A percentile compares a stretch with the other conserved stretches of the same genome.
These are phyloP conservation scores for Ambrosia artemisiifolia DNA, from an alignment of 129 eudicot species.

Conservation along the genomic window DNA sequence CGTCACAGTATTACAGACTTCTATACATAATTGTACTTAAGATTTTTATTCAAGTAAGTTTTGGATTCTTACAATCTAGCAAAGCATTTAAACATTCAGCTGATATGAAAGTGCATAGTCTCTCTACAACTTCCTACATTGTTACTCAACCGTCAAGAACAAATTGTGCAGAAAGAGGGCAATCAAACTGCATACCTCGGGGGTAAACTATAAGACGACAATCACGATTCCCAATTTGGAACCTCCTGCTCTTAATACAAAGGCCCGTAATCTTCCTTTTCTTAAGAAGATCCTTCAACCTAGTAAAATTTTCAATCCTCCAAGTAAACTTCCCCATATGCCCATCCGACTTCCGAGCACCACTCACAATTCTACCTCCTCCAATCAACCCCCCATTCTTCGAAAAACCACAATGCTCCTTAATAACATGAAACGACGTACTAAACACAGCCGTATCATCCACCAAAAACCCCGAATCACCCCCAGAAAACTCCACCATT, in stretches of 20 bases:
- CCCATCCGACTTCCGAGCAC: slow-evolving; percentile 78
- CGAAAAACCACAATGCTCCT: slow-evolving; percentile 72
- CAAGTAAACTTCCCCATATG: slow-evolving; percentile 92
- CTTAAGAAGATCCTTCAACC: slow-evolving; percentile 88
- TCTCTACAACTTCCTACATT: slow-evolving; percentile 17
- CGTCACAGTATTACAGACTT: slow-evolving; percentile 1
- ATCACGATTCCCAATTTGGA: slow-evolving; percentile 95
- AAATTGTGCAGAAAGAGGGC: slow-evolving; percentile 7
- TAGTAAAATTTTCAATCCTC: slow-evolving; percentile 90
- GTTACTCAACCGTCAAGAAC: not conserved
- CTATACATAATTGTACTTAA: not conserved
- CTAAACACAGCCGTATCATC: slow-evolving; percentile 94
- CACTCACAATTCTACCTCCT: slow-evolving; percentile 50
- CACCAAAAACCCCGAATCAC: slow-evolving; percentile 72
- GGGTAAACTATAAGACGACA: slow-evolving; percentile 97
- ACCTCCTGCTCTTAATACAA: slow-evolving; percentile 97
- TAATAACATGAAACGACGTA: slow-evolving; percentile 88
- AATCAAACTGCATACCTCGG: slow-evolving; percentile 60
- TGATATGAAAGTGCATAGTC: not conserved
- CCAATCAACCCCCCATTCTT: slow-evolving; percentile 66
- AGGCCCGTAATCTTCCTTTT: slow-evolving; percentile 99
- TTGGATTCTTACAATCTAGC: not conserved
- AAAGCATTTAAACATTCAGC: not conserved
- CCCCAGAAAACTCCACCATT: slow-evolving; percentile 69
- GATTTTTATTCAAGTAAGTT: not conserved